phyloP scores from a whole-genome alignment of 192 early-diverging fungal species.

The Neocallimastix lanati region DNA sequence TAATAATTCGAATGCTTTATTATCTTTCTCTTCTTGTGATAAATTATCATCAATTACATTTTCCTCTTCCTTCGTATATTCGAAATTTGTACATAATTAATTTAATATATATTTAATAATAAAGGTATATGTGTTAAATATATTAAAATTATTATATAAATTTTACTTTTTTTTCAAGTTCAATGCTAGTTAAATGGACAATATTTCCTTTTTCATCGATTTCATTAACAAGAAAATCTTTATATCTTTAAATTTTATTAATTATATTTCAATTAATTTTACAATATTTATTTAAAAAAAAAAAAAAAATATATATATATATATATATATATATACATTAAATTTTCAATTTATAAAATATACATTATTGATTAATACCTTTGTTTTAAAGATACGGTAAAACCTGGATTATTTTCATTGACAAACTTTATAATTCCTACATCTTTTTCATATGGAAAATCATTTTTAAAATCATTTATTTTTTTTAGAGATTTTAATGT shows the following conservation, averaged over 20 bases:
- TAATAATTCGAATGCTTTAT: neutral
- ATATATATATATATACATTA: no score
- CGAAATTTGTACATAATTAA: no score
- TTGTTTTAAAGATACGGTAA: neutral
- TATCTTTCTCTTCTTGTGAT: slow-evolving; percentile 5
- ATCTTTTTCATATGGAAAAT: neutral
- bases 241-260: slow-evolving; percentile 31
- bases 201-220: slow-evolving; percentile 50
- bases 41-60: neutral
- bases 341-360: no score
- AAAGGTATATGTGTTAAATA: no score
- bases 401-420: neutral
- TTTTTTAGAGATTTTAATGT: neutral
- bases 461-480: neutral
- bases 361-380: no score
- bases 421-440: neutral
- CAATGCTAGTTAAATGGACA: slow-evolving; percentile 33
- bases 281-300: no score
- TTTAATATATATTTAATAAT: no score
- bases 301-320: no score
- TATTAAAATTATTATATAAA: no score
- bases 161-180: slow-evolving; percentile 9
- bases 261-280: no score
- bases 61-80: slow-evolving; percentile 1
- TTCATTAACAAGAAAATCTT: slow-evolving; percentile 90